phyloP scores from a whole-genome alignment of 176 grass and related monocot species.

The Eleusine coracana region DNA sequence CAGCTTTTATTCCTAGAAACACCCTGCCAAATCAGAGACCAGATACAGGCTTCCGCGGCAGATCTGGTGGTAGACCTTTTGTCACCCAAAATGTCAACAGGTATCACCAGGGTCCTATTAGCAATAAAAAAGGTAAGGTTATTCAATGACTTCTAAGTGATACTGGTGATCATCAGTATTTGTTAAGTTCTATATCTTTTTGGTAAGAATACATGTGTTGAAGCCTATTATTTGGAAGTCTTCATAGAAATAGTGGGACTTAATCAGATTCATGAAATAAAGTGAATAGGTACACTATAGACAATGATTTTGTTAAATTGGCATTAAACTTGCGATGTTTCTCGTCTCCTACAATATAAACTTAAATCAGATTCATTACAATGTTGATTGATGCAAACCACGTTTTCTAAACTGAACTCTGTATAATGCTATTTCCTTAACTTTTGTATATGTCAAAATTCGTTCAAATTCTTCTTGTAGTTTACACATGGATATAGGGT shows the following conservation, averaged over 20 bases:
- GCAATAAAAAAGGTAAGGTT: constrained; percentile 67
- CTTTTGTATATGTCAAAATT: not conserved
- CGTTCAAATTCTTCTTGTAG: not conserved
- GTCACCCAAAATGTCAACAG: constrained; percentile 48
- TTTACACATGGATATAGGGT: not conserved
- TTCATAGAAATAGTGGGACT: not conserved
- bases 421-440: too few relatives aligned
- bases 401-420: not conserved
- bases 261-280: not conserved
- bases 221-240: not conserved
- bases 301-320: not conserved
- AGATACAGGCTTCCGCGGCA: constrained; percentile 43
- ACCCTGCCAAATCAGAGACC: constrained; percentile 47
- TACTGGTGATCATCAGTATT: not conserved
- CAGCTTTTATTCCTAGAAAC: constrained; percentile 50
- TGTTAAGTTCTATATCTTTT: not conserved
- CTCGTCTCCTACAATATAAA: too few relatives aligned
- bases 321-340: too few relatives aligned
- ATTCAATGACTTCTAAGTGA: not conserved
- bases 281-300: not conserved
- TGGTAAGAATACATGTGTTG: not conserved
- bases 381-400: not conserved
- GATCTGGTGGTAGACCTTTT: constrained; percentile 50
- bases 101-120: constrained; percentile 46
- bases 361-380: not conserved